Conservation (phyloP, 108 stramenopile species). For the Discostella pseudostelligera region DNA sequence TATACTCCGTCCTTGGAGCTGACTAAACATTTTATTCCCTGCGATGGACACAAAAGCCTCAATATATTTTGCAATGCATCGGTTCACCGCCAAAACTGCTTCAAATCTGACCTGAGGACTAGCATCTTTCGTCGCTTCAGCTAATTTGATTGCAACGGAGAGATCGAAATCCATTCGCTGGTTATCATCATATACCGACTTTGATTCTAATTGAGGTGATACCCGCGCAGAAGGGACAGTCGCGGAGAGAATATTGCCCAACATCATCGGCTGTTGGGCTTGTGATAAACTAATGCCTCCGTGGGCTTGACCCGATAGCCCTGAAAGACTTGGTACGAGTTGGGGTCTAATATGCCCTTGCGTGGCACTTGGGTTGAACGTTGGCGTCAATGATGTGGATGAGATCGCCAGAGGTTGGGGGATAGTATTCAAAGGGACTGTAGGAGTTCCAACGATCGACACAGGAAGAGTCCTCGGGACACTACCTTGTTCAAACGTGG, state of each 20-base stretch:
- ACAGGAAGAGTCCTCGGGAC: slow-evolving; percentile 1
- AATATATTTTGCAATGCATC: slow-evolving; percentile 79
- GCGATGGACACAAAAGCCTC: slow-evolving; percentile 75
- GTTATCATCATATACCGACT: slow-evolving; percentile 25
- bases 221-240: slow-evolving; percentile 5
- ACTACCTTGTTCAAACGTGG: slow-evolving; percentile 22
- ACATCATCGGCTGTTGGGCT: slow-evolving; percentile 30
- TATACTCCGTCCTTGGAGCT: slow-evolving; percentile 22
- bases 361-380: slow-evolving; percentile 1
- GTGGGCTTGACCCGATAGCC: slow-evolving; percentile 7
- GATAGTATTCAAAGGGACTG: background rate
- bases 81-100: slow-evolving; percentile 64
- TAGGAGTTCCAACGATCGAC: background rate
- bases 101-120: slow-evolving; percentile 87
- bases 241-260: slow-evolving; percentile 26
- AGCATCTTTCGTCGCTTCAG: slow-evolving; percentile 55
- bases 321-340: slow-evolving; percentile 16
- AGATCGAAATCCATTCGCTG: slow-evolving; percentile 25
- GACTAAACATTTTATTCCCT: slow-evolving; percentile 42
- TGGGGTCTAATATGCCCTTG: slow-evolving; percentile 11
- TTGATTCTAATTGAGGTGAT: slow-evolving; percentile 19
- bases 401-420: background rate
- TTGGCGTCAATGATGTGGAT: slow-evolving; percentile 21
- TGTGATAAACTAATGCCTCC: slow-evolving; percentile 10
- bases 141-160: slow-evolving; percentile 12